Evolutionary conservation across 164 flowering plant species (phyloP).

Genomic region (Piper betle): DNA sequence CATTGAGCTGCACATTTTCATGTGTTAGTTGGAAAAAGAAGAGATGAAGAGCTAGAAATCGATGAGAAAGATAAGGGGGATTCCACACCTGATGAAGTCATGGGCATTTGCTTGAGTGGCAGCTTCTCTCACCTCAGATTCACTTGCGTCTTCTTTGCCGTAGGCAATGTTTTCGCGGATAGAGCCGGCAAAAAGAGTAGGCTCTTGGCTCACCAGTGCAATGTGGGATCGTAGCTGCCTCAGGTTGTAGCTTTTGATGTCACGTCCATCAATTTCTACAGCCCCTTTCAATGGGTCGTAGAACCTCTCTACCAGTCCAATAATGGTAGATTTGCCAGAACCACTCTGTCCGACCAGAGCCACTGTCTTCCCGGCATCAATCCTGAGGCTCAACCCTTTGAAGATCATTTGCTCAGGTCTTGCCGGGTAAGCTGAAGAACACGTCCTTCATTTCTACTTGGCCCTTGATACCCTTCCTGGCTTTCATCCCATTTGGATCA

Average conservation of each 20-base stretch:
- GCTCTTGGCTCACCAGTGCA: slow-evolving; percentile 28
- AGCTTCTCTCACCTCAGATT: slow-evolving; percentile 20
- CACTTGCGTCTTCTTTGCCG: slow-evolving; percentile 13
- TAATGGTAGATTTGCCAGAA: slow-evolving; percentile 25
- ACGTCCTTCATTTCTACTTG: slow-evolving; percentile 15
- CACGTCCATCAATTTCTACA: slow-evolving; percentile 17
- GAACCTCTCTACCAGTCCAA: slow-evolving; percentile 24
- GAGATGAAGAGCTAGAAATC: background rate
- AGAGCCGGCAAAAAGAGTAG: slow-evolving; percentile 20
- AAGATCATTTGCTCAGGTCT: slow-evolving; percentile 19
- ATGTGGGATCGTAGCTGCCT: slow-evolving; percentile 16
- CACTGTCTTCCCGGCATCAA: slow-evolving; percentile 17
- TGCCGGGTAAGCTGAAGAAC: slow-evolving; percentile 19
- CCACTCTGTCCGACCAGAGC: slow-evolving; percentile 25
- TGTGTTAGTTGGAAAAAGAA: background rate
- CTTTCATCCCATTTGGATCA: slow-evolving; percentile 15
- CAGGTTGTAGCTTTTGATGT: slow-evolving; percentile 16
- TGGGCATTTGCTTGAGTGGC: slow-evolving; percentile 25
- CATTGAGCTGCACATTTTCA: slow-evolving; percentile 7
- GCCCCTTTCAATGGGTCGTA: slow-evolving; percentile 22
- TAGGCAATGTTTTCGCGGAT: slow-evolving; percentile 20
- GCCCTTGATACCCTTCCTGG: slow-evolving; percentile 15
- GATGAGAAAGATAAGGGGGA: background rate
- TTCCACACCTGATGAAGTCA: slow-evolving; percentile 22
- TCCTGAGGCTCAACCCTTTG: slow-evolving; percentile 11